Percentiles rank a stretch among this genome's conserved stretches.
phyloP scores from a whole-genome alignment of 345 rosid species.

The Linum lewisii region DNA sequence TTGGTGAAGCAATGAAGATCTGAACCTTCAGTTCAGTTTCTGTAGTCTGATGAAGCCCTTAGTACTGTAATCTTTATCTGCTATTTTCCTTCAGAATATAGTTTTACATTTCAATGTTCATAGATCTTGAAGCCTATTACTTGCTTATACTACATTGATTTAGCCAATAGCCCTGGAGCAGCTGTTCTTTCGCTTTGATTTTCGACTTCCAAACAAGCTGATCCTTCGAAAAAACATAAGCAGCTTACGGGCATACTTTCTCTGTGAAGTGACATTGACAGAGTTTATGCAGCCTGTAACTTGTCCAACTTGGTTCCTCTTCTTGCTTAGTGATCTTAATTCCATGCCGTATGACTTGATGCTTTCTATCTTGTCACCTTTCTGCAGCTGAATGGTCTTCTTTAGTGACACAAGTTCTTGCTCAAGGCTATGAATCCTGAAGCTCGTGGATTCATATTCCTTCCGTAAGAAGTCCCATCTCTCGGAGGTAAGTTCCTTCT shows the following conservation, averaged over 20 bases:
- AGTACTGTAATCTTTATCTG: not conserved
- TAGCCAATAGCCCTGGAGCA: too few species aligned
- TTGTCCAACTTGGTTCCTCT: conserved; percentile 41
- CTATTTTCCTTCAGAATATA: not conserved
- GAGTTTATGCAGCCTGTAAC: conserved; percentile 45
- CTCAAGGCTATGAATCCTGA: conserved; percentile 65
- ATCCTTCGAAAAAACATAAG: conserved; percentile 28
- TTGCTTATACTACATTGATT: conserved; percentile 14
- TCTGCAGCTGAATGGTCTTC: conserved; percentile 36
- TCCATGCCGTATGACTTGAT: too few species aligned
- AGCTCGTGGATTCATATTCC: conserved; percentile 59
- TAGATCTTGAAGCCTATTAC: conserved; percentile 4
- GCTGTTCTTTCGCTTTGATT: conserved; percentile 32
- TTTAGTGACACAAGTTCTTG: conserved; percentile 52
- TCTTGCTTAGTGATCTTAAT: conserved; percentile 37
- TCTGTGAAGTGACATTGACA: conserved; percentile 45
- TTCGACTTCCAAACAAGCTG: conserved; percentile 37
- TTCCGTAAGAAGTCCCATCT: conserved; percentile 28
- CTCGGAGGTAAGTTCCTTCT: conserved; percentile 27
- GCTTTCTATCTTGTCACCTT: not conserved
- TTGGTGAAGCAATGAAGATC: too few species aligned
- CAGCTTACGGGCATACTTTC: conserved; percentile 40
- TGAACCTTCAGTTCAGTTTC: too few species aligned
- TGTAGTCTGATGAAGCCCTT: too few species aligned
- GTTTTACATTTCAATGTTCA: conserved; percentile 8